Evolutionary conservation across 2,329 filamentous ascomycete species (phyloP), one percentile per base, ranked within the genome.

Genomic region (Pseudogymnoascus sp.): DNA sequence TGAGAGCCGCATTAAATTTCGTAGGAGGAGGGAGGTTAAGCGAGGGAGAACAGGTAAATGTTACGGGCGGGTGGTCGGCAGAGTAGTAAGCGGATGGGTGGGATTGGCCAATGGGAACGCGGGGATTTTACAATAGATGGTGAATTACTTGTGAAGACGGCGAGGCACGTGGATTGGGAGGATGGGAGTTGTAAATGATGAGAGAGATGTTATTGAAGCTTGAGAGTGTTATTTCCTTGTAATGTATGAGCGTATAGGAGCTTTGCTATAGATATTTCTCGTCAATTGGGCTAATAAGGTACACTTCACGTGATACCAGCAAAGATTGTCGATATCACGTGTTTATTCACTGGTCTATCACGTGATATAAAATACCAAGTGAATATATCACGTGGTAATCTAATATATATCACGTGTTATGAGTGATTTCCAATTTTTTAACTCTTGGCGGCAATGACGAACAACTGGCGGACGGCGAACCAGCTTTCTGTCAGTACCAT

Each of bases 1-100:
- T 3, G 30, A 38, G 55, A 35, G 55, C 55, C 30, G 55, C 35
- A 38, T 38, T 57, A 57, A 57, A 57, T 57, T 57, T 38, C 55
- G 55, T 35, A 34, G 41, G 41, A 52, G 41, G 41, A 52, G 41
- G 41, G 41, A 28, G 41, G 41, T 52, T 52, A 52, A 52, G 41
- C 41, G 41, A 52, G 41, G 41, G 41, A 52, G 41, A 52, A 52
- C 23, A 52, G 41, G 41, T 52, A 52, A 52, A 52, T 52, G 23
- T 52, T 52, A 28, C 41, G 23, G 41, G 9, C 41, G 41, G 41
- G 41, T 48, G 41, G 41, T 48, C 41, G 41, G 41, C 41, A 48
- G 41, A 48, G 41, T 48, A 48, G 41, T 52, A 28, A 52, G 41
- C n/a, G 23, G 23, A 30, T 30, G 23, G 41, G 23, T 48, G 23